A percentile compares a stretch with the other conserved stretches of the same genome.
Evolutionary conservation across 257 asterid genomes (phyloP).

Genomic region (Thymus quinquecostatus): DNA sequence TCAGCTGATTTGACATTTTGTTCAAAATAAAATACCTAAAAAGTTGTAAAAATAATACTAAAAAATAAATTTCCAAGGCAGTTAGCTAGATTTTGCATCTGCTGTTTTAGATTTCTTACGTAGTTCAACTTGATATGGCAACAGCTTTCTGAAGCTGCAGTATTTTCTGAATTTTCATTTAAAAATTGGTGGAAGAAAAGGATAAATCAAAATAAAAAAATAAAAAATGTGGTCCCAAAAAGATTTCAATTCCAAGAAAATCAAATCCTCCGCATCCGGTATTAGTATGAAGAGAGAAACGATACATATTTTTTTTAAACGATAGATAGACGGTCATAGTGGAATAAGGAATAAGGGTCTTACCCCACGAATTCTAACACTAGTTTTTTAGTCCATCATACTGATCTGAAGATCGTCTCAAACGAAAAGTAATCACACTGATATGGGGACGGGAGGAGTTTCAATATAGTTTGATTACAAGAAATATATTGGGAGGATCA

Average conservation of each 20-base stretch:
- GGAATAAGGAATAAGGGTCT: too few relatives aligned
- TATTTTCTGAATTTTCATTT: conserved; percentile 26
- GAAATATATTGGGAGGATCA: conserved; percentile 7
- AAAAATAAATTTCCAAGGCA: conserved; percentile 11
- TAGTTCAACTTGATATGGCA: conserved; percentile 31
- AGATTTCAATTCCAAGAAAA: conserved; percentile 43
- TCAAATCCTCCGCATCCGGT: conserved; percentile 26
- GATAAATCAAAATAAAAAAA: neutral
- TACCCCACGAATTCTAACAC: too few relatives aligned
- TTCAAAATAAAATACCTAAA: conserved; percentile 6
- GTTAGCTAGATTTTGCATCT: conserved; percentile 37
- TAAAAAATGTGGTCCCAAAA: conserved; percentile 43
- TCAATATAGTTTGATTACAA: conserved; percentile 13
- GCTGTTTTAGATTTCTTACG: conserved; percentile 48
- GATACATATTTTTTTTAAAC: too few relatives aligned
- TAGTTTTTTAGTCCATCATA: too few relatives aligned
- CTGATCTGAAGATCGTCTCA: too few relatives aligned
- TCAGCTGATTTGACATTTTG: conserved; percentile 37
- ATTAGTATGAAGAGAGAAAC: too few relatives aligned
- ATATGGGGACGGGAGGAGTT: too few relatives aligned
- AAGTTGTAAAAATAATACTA: too few relatives aligned
- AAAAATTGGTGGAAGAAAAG: neutral
- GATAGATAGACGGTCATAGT: too few relatives aligned
- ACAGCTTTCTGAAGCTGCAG: conserved; percentile 25
- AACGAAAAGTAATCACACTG: too few relatives aligned